Conservation (phyloP, 306 rosid species). For the Glycine tomentella region DNA sequence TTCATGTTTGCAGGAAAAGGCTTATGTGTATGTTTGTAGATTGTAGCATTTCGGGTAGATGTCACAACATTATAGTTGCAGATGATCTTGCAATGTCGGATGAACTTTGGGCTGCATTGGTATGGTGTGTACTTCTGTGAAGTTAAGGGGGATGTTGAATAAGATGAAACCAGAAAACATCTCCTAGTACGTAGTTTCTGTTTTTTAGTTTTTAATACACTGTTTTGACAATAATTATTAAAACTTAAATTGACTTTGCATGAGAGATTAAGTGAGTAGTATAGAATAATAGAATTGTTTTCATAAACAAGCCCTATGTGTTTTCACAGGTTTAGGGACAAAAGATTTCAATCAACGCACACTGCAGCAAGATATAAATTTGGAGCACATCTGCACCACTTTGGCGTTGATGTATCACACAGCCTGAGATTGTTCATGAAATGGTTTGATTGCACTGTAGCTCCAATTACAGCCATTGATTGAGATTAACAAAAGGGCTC, state of each 20-base stretch:
- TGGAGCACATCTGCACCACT: constrained; percentile 5
- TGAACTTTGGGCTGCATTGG: constrained; percentile 15
- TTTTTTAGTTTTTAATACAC: no score
- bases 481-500: constrained; percentile 22
- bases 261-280: no score
- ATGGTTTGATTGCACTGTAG: constrained; percentile 32
- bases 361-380: constrained; percentile 31
- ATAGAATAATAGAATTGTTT: no score
- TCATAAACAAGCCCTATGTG: background rate
- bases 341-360: background rate
- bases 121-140: constrained; percentile 35
- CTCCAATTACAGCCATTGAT: constrained; percentile 28
- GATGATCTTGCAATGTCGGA: constrained; percentile 19
- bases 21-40: constrained; percentile 23
- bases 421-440: background rate
- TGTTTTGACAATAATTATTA: no score
- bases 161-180: no score
- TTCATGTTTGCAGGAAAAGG: constrained; percentile 52
- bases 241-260: no score
- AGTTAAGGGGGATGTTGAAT: no score
- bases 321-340: constrained; percentile 45
- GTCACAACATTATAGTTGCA: constrained; percentile 44
- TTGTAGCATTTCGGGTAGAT: constrained; percentile 45
- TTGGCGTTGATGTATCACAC: constrained; percentile 22
- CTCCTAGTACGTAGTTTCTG: no score